Conservation (phyloP, 2,329 filamentous ascomycete genomes). For the Beauveria caledonica region DNA sequence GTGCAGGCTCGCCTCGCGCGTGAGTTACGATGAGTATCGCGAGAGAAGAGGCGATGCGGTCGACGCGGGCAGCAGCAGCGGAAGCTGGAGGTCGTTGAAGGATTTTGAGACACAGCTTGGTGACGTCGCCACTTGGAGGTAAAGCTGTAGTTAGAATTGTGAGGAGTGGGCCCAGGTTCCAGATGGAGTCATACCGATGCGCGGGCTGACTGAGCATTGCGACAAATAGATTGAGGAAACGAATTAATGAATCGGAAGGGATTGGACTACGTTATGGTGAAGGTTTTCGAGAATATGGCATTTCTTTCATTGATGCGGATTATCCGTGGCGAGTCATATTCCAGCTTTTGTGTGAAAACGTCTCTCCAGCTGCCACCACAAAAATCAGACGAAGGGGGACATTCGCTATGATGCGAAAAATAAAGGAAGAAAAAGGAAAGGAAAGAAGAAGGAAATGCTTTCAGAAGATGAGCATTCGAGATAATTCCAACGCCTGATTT, state of each 20-base stretch:
- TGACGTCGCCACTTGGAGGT: slow-evolving; percentile 1
- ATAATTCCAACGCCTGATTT: too few species aligned
- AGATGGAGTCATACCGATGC: slow-evolving; percentile 8
- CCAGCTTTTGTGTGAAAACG: too few species aligned
- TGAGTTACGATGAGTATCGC: background rate
- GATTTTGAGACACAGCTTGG: slow-evolving; percentile 2
- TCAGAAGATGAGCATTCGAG: too few species aligned
- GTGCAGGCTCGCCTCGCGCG: background rate
- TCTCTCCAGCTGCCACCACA: too few species aligned
- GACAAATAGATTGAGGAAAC: background rate
- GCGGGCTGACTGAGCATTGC: background rate
- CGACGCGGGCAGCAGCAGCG: background rate
- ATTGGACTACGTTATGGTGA: too few species aligned
- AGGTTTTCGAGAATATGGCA: too few species aligned
- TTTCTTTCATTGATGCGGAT: too few species aligned
- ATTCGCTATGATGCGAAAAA: too few species aligned
- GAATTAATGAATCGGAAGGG: background rate
- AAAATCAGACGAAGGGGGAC: too few species aligned
- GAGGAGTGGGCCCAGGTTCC: slow-evolving; percentile 2
- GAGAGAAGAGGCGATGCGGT: background rate
- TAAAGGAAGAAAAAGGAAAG: too few species aligned
- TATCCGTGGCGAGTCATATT: too few species aligned
- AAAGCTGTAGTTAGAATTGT: background rate
- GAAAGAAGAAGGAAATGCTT: too few species aligned
- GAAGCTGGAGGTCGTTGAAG: background rate